These are phyloP conservation scores for Amoebophrya sp. DNA, from an alignment of 169 alveolate genomes.

Conservation along the genomic window DNA sequence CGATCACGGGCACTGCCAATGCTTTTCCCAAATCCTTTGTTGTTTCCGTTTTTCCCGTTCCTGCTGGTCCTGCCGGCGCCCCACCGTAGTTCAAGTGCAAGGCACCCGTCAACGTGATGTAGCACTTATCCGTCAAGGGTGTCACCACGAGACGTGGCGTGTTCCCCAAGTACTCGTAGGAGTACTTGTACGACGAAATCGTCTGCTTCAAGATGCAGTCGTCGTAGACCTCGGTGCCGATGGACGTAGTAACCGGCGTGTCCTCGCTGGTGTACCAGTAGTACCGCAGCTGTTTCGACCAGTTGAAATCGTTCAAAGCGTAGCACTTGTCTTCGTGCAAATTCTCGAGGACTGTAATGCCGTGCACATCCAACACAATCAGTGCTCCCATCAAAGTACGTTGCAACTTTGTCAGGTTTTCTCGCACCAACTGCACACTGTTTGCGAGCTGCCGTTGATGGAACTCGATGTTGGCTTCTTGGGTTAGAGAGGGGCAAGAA, in stretches of 20 bases:
- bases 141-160: conserved; percentile 90
- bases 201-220: conserved; percentile 65
- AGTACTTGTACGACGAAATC: conserved; percentile 75
- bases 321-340: conserved; percentile 43
- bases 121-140: conserved; percentile 93
- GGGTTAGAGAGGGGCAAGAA: neutral
- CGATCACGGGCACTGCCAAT: conserved; percentile 85
- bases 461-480: conserved; percentile 64
- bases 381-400: conserved; percentile 68
- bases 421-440: conserved; percentile 60
- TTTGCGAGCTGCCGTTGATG: conserved; percentile 62
- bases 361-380: conserved; percentile 83
- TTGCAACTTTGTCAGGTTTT: conserved; percentile 62
- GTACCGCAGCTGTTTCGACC: conserved; percentile 89
- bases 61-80: conserved; percentile 98
- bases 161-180: conserved; percentile 90
- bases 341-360: conserved; percentile 64
- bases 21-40: conserved; percentile 92
- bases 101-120: conserved; percentile 88
- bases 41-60: conserved; percentile 94
- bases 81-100: conserved; percentile 79
- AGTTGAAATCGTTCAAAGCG: conserved; percentile 71
- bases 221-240: conserved; percentile 45
- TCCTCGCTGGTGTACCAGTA: conserved; percentile 67
- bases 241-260: conserved; percentile 27